These are phyloP conservation scores for Salix caprea DNA, from an alignment of 345 rosid species.

Conservation along the genomic window DNA sequence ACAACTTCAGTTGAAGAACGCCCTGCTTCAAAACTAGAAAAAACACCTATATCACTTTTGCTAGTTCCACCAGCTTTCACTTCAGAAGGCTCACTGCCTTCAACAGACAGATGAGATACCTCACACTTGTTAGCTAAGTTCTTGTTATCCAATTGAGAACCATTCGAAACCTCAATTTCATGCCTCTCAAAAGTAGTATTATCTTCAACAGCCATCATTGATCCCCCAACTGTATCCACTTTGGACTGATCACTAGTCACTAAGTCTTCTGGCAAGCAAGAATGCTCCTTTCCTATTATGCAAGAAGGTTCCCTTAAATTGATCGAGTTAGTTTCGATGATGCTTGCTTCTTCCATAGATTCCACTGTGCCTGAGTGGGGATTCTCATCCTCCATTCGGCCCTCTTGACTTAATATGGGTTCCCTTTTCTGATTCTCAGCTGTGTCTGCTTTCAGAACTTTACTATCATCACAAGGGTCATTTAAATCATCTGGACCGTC, in stretches of 20 bases:
- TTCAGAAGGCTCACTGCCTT: conserved; percentile 22
- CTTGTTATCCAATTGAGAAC: conserved; percentile 18
- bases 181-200: conserved; percentile 16
- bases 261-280: conserved; percentile 25
- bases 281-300: conserved; percentile 21
- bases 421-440: conserved; percentile 15
- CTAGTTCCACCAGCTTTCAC: conserved; percentile 20
- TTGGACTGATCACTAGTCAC: conserved; percentile 19
- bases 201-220: conserved; percentile 15
- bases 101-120: conserved; percentile 22
- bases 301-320: conserved; percentile 30
- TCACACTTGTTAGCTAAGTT: conserved; percentile 21
- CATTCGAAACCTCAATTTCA: conserved; percentile 18
- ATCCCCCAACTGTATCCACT: conserved; percentile 9
- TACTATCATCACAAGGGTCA: conserved; percentile 19
- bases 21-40: conserved; percentile 6
- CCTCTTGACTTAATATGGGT: conserved; percentile 13
- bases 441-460: conserved; percentile 19
- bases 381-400: conserved; percentile 19
- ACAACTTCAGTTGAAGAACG: conserved; percentile 22
- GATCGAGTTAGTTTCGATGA: conserved; percentile 7
- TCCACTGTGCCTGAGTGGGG: conserved; percentile 15
- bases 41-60: conserved; percentile 10
- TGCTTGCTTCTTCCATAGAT: conserved; percentile 26
- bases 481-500: conserved; percentile 18